Base-by-base conservation (phyloP, 169 alveolate genomes). In the Perkinsus chesapeaki region DNA sequence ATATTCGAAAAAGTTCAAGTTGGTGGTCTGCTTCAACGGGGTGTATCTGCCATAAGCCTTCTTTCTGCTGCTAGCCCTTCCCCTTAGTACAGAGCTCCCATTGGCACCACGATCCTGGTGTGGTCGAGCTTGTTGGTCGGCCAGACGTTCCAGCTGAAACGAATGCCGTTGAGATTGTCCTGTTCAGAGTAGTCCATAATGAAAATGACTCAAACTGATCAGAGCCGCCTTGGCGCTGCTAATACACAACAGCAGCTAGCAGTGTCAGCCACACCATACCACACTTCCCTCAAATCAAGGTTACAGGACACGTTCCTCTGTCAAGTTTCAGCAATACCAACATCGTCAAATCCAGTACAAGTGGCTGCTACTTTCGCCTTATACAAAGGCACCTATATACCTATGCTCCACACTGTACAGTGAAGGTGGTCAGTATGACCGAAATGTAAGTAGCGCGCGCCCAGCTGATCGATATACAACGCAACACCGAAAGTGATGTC, bases 131-230 rank as follows among this genome's bases (percentile, higher is more conserved):
- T 98, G 73, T 99, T 98, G 73, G 99, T 96, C 16, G 99, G 99
- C 98, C 99, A 98, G 47, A 98, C 96, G 92, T 98, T 98, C 99
- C 99, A 99, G 92, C 99, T 97, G 96, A 99, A 98, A 91, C 99
- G 97, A 90, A 99, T 96, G 37, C 99, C 99, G 93, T 98, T 98
- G 91, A 96, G 96, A 82, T 96, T 95, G 95, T 98, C 99, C 91
- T 96, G 97, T 92, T 95, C 95, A 92, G 95, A 97, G 48, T 95
- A 95, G 60, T 97, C 98, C 97, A 96, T 97, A 38, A 16, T 92
- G 39, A 0, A n/a, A n/a, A 16, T 39, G 92, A 60, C 82, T 60
- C 82, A 60, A 60, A 60, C 82, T 60, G 82, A 60, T 5, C 31
- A 60, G 60, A 43, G 60, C 60, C 16, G 60, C 60, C 60, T 60